Conservation (phyloP, 2,329 filamentous ascomycete species). For the Zymoseptoria pseudotritici region DNA sequence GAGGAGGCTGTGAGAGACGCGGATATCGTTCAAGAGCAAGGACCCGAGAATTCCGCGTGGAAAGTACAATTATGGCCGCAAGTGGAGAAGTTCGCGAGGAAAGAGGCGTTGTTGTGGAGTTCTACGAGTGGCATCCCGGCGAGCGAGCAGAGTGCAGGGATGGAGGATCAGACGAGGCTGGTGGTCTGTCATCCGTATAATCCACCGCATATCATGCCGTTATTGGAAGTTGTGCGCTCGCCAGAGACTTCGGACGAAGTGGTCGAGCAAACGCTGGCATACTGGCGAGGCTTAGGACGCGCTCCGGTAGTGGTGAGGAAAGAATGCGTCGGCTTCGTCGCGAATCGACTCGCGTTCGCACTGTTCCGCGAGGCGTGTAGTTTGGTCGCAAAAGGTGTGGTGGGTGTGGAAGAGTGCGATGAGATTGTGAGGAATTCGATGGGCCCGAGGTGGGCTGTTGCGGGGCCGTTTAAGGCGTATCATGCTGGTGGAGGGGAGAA, state of each 20-base stretch:
- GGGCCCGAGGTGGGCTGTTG: slow-evolving; percentile 49
- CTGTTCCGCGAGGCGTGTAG: slow-evolving; percentile 49
- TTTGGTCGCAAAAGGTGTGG: slow-evolving; percentile 48
- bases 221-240: slow-evolving; percentile 51
- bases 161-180: slow-evolving; percentile 40
- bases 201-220: slow-evolving; percentile 54
- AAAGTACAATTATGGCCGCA: slow-evolving; percentile 47
- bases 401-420: slow-evolving; percentile 47
- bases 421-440: slow-evolving; percentile 45
- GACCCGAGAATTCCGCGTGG: slow-evolving; percentile 47
- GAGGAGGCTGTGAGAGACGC: slow-evolving; percentile 39
- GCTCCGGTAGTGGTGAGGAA: slow-evolving; percentile 45
- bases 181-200: slow-evolving; percentile 56
- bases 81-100: slow-evolving; percentile 41
- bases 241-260: slow-evolving; percentile 35
- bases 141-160: slow-evolving; percentile 39
- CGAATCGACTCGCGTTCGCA: slow-evolving; percentile 52
- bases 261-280: slow-evolving; percentile 37
- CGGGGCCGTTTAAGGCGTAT: slow-evolving; percentile 53
- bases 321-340: slow-evolving; percentile 50
- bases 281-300: slow-evolving; percentile 38
- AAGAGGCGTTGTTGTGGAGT: slow-evolving; percentile 47
- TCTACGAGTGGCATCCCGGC: slow-evolving; percentile 53
- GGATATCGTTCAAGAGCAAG: slow-evolving; percentile 53
- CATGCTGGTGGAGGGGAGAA: slow-evolving; percentile 50